Evolutionary conservation across 2,329 filamentous ascomycete species (phyloP).

Genomic region (Paracoccidioides lutzii): DNA sequence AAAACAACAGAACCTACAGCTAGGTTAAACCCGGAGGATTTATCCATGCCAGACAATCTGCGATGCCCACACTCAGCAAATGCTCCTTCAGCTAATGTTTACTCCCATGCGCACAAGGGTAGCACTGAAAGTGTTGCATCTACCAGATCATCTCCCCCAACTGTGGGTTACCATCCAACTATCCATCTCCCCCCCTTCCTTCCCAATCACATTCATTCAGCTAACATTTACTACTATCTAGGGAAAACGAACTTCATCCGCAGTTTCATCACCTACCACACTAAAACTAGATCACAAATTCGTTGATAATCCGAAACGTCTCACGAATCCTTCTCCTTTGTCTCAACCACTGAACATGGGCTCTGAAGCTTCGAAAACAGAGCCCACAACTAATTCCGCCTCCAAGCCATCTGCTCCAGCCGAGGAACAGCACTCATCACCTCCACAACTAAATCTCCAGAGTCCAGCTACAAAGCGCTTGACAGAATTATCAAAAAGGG

Average conservation of each 20-base stretch:
- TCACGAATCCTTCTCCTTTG: constrained; percentile 56
- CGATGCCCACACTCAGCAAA: background rate
- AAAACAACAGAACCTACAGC: constrained; percentile 17
- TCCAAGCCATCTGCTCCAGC: constrained; percentile 11
- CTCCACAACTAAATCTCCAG: constrained; percentile 15
- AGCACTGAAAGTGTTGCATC: constrained; percentile 53
- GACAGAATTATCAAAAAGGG: constrained; percentile 74
- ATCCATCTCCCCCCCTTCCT: too few relatives aligned
- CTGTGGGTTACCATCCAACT: constrained; percentile 43
- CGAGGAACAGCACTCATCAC: constrained; percentile 30
- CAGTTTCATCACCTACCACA: background rate
- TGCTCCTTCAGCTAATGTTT: background rate
- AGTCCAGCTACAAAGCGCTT: constrained; percentile 76
- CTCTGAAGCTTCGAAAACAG: constrained; percentile 31
- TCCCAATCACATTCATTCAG: background rate
- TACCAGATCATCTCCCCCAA: constrained; percentile 44
- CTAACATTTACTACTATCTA: background rate
- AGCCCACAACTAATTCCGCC: background rate
- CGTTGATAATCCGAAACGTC: constrained; percentile 54
- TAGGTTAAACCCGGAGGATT: constrained; percentile 21
- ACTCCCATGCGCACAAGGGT: constrained; percentile 33
- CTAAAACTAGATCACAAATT: constrained; percentile 17
- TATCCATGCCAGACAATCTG: constrained; percentile 18
- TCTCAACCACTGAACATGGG: constrained; percentile 57
- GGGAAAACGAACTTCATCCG: background rate